Conservation (phyloP, 768 basidiomycete species). For the Goffeauzyma gilvescens region DNA sequence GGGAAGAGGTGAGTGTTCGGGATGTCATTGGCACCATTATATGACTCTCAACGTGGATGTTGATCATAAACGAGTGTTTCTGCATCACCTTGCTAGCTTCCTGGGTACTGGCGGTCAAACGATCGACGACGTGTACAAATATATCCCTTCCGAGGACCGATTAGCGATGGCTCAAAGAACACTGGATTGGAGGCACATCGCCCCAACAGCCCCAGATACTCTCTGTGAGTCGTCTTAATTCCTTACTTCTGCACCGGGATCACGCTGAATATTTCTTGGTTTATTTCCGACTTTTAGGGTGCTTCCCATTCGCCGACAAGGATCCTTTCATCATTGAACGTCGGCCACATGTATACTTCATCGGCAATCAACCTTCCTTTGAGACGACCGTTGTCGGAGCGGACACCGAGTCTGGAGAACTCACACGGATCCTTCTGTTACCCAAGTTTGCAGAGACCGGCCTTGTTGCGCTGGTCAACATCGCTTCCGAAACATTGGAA, state of each 20-base stretch:
- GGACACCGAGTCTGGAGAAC: constrained; percentile 21
- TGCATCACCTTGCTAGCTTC: constrained; percentile 36
- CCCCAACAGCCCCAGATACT: constrained; percentile 97
- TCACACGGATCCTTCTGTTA: constrained; percentile 51
- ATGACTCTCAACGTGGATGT: background rate
- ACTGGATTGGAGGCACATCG: constrained; percentile 81
- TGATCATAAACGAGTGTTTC: background rate
- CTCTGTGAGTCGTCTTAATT: constrained; percentile 38
- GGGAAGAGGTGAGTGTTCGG: constrained; percentile 35
- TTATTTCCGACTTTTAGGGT: constrained; percentile 39
- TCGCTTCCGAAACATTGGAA: constrained; percentile 44
- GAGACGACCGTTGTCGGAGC: constrained; percentile 48
- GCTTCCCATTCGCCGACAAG: constrained; percentile 68
- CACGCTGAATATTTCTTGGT: background rate
- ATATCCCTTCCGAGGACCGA: constrained; percentile 49
- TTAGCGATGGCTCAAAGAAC: constrained; percentile 58
- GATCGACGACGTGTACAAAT: constrained; percentile 86
- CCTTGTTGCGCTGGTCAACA: constrained; percentile 55
- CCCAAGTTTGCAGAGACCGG: constrained; percentile 68
- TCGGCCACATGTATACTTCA: constrained; percentile 73
- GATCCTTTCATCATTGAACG: constrained; percentile 80
- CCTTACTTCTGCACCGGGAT: background rate
- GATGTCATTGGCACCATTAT: background rate
- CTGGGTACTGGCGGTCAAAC: constrained; percentile 83
- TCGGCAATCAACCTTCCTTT: constrained; percentile 79